Percentiles rank a stretch among this genome's conserved stretches.
Conservation (phyloP, 2,329 filamentous ascomycete genomes). For the Metarhizium brunneum region DNA sequence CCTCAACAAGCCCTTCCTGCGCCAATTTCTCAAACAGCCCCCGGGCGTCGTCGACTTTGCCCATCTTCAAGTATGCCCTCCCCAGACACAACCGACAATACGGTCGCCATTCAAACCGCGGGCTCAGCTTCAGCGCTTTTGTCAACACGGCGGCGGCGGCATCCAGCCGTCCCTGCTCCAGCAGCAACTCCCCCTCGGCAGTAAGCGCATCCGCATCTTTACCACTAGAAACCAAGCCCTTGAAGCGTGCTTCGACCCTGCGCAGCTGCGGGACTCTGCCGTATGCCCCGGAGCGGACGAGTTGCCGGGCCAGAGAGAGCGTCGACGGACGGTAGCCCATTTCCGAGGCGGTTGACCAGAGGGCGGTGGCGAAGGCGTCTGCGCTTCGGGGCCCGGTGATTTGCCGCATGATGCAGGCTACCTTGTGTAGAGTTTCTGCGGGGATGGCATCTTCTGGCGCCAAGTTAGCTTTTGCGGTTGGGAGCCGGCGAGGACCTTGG, state of each 20-base stretch:
- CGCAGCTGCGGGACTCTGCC: constrained; percentile 9
- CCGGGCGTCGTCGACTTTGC: constrained; percentile 14
- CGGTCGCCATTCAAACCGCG: constrained; percentile 18
- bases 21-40: constrained; percentile 13
- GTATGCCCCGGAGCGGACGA: constrained; percentile 13
- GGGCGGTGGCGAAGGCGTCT: constrained; percentile 11
- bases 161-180: constrained; percentile 13
- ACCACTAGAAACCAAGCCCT: constrained; percentile 17
- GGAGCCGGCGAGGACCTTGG: background rate
- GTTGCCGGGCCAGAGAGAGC: constrained; percentile 16
- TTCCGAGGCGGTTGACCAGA: constrained; percentile 24
- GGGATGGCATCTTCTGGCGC: constrained; percentile 13
- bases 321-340: constrained; percentile 20
- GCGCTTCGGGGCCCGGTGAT: constrained; percentile 4
- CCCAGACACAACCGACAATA: constrained; percentile 18
- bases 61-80: constrained; percentile 14
- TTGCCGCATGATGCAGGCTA: constrained; percentile 19
- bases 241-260: constrained; percentile 19
- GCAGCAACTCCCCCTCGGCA: constrained; percentile 21
- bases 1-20: constrained; percentile 14
- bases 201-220: constrained; percentile 26
- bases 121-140: constrained; percentile 14
- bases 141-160: constrained; percentile 13
- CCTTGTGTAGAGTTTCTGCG: constrained; percentile 14
- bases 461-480: background rate